These are phyloP conservation scores for Diaporthe caulivora DNA, from an alignment of 2,329 filamentous ascomycete genomes.

Conservation along the genomic window DNA sequence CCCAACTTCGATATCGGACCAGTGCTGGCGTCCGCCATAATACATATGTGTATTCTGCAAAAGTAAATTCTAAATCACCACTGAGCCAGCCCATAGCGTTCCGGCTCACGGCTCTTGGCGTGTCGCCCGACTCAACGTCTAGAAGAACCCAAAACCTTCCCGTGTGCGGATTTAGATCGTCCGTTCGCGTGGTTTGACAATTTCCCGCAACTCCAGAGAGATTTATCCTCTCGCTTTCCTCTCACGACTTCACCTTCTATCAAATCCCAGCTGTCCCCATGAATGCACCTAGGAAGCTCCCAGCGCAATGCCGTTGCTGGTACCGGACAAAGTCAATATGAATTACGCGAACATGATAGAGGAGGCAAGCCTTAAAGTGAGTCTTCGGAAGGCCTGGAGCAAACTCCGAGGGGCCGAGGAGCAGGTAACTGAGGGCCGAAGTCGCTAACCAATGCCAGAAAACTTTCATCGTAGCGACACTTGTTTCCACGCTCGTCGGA, in stretches of 20 bases:
- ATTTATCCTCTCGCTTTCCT: neutral
- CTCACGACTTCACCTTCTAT: neutral
- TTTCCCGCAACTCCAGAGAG: neutral
- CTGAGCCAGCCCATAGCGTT: neutral
- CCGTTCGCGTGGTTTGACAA: slow-evolving; percentile 21
- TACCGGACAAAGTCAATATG: slow-evolving; percentile 41
- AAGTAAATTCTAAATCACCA: neutral
- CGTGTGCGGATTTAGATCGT: slow-evolving; percentile 15
- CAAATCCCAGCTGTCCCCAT: neutral
- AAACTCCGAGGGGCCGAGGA: no score
- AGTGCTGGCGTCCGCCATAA: neutral
- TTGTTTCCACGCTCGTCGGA: slow-evolving; percentile 53
- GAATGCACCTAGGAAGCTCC: neutral
- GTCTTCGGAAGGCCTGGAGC: neutral
- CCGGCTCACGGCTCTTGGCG: neutral
- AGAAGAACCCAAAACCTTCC: slow-evolving; percentile 2
- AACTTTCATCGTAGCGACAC: slow-evolving; percentile 55
- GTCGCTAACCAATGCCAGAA: slow-evolving; percentile 44
- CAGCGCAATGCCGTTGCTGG: slow-evolving; percentile 23
- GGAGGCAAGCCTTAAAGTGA: slow-evolving; percentile 51
- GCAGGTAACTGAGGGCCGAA: neutral
- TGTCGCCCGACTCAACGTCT: slow-evolving; percentile 14
- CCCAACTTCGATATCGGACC: slow-evolving; percentile 29
- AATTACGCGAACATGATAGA: slow-evolving; percentile 51
- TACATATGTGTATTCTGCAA: neutral